Evolutionary conservation across 306 rosid species (phyloP).

Genomic region (Lablab purpureus): DNA sequence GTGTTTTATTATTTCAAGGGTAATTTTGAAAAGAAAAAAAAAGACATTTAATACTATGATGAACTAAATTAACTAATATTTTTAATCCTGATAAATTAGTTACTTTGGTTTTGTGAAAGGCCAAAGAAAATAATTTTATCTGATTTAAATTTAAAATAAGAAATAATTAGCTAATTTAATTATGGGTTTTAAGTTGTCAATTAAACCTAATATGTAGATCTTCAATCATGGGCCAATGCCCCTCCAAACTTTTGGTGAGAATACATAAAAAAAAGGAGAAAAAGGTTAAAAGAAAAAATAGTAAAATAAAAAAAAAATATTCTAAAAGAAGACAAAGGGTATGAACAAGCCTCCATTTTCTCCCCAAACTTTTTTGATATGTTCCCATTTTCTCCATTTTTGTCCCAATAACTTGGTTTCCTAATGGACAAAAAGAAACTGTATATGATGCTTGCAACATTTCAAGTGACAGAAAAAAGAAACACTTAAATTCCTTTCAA

Average conservation of each 20-base stretch:
- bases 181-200: no score
- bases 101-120: not conserved
- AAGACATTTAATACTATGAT: not conserved
- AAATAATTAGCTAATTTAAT: no score
- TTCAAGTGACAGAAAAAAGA: not conserved
- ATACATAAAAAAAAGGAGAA: no score
- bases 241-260: no score
- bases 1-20: no score
- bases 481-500: conserved; percentile 17
- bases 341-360: conserved; percentile 47
- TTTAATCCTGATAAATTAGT: no score
- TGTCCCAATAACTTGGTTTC: conserved; percentile 24
- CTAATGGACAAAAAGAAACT: not conserved
- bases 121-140: no score
- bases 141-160: no score
- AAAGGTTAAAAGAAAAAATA: not conserved
- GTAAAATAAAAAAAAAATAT: not conserved
- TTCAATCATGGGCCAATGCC: no score
- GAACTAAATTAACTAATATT: no score
- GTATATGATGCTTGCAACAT: conserved; percentile 35
- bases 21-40: no score
- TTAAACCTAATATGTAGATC: no score
- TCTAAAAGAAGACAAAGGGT: conserved; percentile 8
- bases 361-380: conserved; percentile 20
- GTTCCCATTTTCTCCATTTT: conserved; percentile 34